Base-by-base conservation (phyloP, 2,329 filamentous ascomycete species). In the Calonectria ilicicola region DNA sequence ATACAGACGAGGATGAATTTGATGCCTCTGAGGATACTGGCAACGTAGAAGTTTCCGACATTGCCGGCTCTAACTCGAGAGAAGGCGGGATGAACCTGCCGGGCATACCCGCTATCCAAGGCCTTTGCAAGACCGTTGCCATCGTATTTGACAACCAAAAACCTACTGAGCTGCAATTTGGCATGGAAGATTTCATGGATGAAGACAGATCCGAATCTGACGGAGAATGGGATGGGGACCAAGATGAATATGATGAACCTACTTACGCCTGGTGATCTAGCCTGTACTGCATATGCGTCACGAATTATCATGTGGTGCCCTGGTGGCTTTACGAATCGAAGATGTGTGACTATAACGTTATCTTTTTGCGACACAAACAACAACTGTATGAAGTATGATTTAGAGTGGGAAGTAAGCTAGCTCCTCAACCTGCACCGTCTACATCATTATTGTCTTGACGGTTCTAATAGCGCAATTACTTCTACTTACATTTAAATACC, bases 141-240 rank as follows among this genome's bases (percentile, higher is more conserved):
- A 89, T 96, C 51, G 86, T 91, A 53, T 92, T 96, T 76, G 94
- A 96, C 82, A 96, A 96, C 80, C 90, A 94, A 80, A 92, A 94
- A 72, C 91, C 92, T 6, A 88, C 88, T 2, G 94, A 95, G 83
- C 85, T 89, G 27, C 91, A 93, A 73, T 94, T 89, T 75, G 89
- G 88, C 26, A 94, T 95, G 86, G 90, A 89, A 1, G 93, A 96
- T 80, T 96, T 96, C 77, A 82, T 94, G 17, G 83, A 93, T 83
- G 84, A 86, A 3, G 87, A 87, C 4, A 88, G 90, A 69, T 89
- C 90, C 42, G 87, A 90, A 44, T 86, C 85, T 3, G 89, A 90
- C 83, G 89, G 86, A 1, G 89, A 91, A 35, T 90, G 88, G 90
- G 87, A 91, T 63, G 90, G 89, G 5, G 89, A 90, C 62, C 84